Evolutionary conservation across 768 basidiomycete species (phyloP), one percentile per base, ranked within the genome.

Genomic region (Goffeauzyma gilvescens): DNA sequence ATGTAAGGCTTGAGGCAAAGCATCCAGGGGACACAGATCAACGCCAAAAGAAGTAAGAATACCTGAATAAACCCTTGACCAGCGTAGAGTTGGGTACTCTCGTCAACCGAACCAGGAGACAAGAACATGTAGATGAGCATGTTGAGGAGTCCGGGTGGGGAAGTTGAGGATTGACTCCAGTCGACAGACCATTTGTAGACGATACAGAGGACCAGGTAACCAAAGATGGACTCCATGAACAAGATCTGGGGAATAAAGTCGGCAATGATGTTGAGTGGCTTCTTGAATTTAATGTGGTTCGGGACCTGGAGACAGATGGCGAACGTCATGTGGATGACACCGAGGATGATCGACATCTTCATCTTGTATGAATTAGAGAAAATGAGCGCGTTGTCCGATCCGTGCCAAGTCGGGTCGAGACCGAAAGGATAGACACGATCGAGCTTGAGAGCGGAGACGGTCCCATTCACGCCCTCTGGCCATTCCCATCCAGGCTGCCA

Each of bases 301-400:
- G 86, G 85, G 4, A 96, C 68, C 70, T 96, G 89, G 24, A 98
- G 71, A 65, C 86, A 96, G 50, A 95, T 70, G 7, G 93, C 87
- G 60, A 96, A 98, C 14, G 90, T 86, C 93, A 98, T 98, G 64
- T 98, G 90, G 46, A 81, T 81, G 51, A 98, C 89, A 62, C 93
- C 93, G 41, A 98, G 65, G 26, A 96, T 75, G 57, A 98, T 78
- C 17, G 85, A 82, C 85, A 96, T 86, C 69, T 98, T 96, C 93
- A 98, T 98, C 76, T 96, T 98, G 70, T 90, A 90, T 28, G 89
- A 95, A 66, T 98, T 98, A 40, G 80, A 81, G 66, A 96, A 98
- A 32, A 93, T 77, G 45, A 98, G 71, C 2, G 70, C 71, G 58
- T 98, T 98, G 51, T 84, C 82, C 5, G 89, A 73, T 15, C 78